These are phyloP conservation scores for Ramaria sp. DNA, from an alignment of 768 basidiomycete genomes.

Conservation along the genomic window DNA sequence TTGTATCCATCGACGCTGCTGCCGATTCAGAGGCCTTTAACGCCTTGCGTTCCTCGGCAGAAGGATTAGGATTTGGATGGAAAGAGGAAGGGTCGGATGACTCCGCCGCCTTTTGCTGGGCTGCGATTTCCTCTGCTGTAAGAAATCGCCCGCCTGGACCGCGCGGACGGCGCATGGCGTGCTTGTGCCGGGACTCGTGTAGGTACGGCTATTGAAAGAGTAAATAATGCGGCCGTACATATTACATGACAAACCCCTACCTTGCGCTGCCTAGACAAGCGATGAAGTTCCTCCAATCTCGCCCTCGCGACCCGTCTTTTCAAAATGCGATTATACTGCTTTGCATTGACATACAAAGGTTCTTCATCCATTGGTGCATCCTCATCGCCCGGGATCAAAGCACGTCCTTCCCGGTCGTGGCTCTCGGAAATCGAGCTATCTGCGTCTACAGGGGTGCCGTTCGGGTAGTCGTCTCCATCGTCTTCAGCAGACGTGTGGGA, in stretches of 20 bases:
- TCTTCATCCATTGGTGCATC: conserved; percentile 65
- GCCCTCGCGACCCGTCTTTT: conserved; percentile 88
- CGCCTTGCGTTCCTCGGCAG: conserved; percentile 7
- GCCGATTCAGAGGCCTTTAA: conserved; percentile 6
- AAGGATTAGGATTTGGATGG: conserved; percentile 4
- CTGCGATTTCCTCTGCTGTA: conserved; percentile 90
- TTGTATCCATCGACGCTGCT: not conserved
- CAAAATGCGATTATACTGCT: conserved; percentile 97
- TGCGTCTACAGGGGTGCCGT: not conserved
- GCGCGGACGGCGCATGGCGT: conserved; percentile 93
- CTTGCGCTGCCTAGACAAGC: conserved; percentile 89
- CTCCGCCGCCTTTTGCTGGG: conserved; percentile 38
- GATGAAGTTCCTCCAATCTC: conserved; percentile 86
- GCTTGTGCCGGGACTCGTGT: conserved; percentile 95
- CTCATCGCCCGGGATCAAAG: not conserved
- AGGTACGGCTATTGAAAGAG: conserved; percentile 69
- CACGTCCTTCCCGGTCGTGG: conserved; percentile 1
- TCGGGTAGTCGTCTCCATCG: conserved; percentile 3
- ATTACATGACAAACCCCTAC: conserved; percentile 27
- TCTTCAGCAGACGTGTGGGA: conserved; percentile 6
- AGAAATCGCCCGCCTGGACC: conserved; percentile 97
- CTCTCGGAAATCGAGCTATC: not conserved
- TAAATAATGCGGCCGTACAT: not conserved
- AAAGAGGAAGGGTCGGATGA: not conserved
- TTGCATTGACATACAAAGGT: conserved; percentile 97